Conservation (phyloP, 768 basidiomycete species). For the Candolleomyces efflorescens region DNA sequence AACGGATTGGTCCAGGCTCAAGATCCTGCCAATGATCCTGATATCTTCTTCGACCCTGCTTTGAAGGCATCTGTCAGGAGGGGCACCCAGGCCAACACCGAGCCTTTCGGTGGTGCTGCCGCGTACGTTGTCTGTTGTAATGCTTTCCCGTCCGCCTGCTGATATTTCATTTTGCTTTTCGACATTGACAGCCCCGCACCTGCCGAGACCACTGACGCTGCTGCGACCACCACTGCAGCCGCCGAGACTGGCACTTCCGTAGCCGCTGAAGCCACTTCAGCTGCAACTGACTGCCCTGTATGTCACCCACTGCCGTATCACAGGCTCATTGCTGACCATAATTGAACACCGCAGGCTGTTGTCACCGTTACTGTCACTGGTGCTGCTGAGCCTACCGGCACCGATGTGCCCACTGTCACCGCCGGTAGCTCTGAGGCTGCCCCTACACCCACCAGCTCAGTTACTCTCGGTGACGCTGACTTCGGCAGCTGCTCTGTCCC, state of each 20-base stretch:
- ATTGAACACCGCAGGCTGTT: constrained; percentile 17
- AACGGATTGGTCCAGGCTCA: constrained; percentile 50
- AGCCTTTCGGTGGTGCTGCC: constrained; percentile 37
- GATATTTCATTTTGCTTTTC: too few species aligned
- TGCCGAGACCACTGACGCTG: too few species aligned
- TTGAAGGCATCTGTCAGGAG: constrained; percentile 34
- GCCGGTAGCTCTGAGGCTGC: constrained; percentile 21
- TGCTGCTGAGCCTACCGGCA: constrained; percentile 21
- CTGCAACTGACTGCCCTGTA: constrained; percentile 17
- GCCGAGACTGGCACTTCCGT: constrained; percentile 8
- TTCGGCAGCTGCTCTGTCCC: constrained; percentile 56
- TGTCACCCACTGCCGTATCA: constrained; percentile 3
- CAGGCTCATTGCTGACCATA: constrained; percentile 16
- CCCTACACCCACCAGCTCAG: constrained; percentile 10
- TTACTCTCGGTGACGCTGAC: constrained; percentile 22
- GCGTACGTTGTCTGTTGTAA: constrained; percentile 5
- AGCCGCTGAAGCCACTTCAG: constrained; percentile 8
- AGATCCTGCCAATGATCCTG: constrained; percentile 47
- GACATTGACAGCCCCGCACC: too few species aligned
- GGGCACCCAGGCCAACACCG: constrained; percentile 45
- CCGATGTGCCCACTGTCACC: constrained; percentile 24
- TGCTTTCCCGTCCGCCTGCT: not conserved
- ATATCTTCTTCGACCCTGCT: constrained; percentile 49
- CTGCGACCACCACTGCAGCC: not conserved
- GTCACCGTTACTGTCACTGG: constrained; percentile 29